Evolutionary conservation across 495 filamentous ascomycete species (phyloP).

Genomic region (Aspergillus nidulans): DNA sequence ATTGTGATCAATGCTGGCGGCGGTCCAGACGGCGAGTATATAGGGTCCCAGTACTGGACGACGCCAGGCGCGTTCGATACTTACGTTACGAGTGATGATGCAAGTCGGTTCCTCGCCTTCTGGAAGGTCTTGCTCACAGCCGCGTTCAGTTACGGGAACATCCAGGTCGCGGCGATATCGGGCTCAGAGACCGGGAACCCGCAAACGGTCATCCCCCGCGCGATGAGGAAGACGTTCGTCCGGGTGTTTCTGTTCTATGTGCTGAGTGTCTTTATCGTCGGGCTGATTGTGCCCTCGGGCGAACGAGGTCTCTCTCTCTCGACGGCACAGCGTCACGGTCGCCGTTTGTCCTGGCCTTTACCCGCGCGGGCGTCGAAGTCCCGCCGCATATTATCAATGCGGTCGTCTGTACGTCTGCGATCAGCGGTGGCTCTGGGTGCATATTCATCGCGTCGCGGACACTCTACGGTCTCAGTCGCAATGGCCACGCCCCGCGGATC

Average conservation of each 20-base stretch:
- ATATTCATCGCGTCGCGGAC: conserved; percentile 68
- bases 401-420: conserved; percentile 59
- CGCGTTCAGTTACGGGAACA: conserved; percentile 47
- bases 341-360: conserved; percentile 47
- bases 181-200: conserved; percentile 79
- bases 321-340: conserved; percentile 25
- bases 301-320: conserved; percentile 27
- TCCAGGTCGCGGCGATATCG: conserved; percentile 69
- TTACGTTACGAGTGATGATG: conserved; percentile 28
- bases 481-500: conserved; percentile 59
- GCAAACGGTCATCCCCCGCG: conserved; percentile 65
- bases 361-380: conserved; percentile 55
- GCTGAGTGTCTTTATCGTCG: conserved; percentile 47
- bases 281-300: conserved; percentile 43
- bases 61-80: conserved; percentile 45
- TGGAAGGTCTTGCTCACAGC: conserved; percentile 37
- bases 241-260: conserved; percentile 78
- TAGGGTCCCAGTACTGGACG: conserved; percentile 46
- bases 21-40: conserved; percentile 18
- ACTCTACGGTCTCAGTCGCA: conserved; percentile 62
- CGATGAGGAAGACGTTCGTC: conserved; percentile 75
- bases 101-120: conserved; percentile 43
- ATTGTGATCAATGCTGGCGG: conserved; percentile 44
- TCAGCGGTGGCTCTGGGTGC: conserved; percentile 66
- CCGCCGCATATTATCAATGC: conserved; percentile 73